These are phyloP conservation scores for Arthrocladium fulminans DNA, from an alignment of 2,329 filamentous ascomycete genomes.

Conservation along the genomic window DNA sequence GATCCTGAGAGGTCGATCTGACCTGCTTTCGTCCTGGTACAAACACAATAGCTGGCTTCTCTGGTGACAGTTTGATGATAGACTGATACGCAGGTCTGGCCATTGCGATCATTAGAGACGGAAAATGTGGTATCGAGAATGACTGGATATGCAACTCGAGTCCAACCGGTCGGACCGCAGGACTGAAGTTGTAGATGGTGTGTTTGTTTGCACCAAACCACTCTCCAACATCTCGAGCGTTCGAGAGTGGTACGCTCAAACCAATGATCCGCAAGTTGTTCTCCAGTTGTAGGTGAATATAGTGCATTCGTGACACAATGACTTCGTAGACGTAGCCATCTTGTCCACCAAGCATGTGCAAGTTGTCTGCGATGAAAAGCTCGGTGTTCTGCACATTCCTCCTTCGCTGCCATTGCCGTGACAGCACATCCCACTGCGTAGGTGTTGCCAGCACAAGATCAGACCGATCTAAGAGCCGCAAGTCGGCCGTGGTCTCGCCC, in stretches of 20 bases:
- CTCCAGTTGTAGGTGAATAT: conserved; percentile 82
- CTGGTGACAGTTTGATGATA: conserved; percentile 75
- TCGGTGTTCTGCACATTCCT: conserved; percentile 90
- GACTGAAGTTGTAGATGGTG: conserved; percentile 97
- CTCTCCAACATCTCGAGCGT: conserved; percentile 87
- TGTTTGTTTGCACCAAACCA: conserved; percentile 98
- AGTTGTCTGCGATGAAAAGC: conserved; percentile 87
- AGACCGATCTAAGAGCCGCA: conserved; percentile 77
- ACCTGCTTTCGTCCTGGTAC: conserved; percentile 91
- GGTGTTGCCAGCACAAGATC: conserved; percentile 91
- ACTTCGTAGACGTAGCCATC: conserved; percentile 89
- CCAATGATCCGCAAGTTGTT: conserved; percentile 79
- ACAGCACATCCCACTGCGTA: conserved; percentile 89
- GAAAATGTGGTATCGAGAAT: conserved; percentile 92
- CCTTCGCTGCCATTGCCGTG: conserved; percentile 88
- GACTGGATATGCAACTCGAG: conserved; percentile 92
- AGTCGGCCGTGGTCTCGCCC: conserved; percentile 81
- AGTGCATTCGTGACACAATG: conserved; percentile 95
- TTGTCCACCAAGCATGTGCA: conserved; percentile 83
- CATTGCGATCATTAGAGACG: conserved; percentile 97
- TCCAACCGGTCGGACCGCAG: conserved; percentile 77
- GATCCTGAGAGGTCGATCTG: conserved; percentile 72
- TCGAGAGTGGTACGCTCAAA: conserved; percentile 82
- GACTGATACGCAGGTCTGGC: conserved; percentile 86
- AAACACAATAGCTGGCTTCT: conserved; percentile 86